Conservation (phyloP, 148 eudicot species). For the Hydrangea macrophylla region DNA sequence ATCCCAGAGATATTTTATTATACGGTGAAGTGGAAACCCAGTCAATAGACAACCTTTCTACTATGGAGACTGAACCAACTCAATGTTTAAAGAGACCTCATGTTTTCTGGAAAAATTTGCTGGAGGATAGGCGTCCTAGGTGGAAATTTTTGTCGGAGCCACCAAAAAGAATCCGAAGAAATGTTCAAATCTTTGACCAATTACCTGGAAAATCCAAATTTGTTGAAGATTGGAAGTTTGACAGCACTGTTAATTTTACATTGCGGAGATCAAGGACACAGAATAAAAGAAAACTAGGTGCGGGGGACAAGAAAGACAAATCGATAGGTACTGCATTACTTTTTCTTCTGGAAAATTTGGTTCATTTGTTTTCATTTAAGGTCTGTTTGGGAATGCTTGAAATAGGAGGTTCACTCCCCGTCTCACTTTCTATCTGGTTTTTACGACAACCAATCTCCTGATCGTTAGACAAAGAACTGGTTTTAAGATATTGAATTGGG, state of each 20-base stretch:
- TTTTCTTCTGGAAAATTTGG: too few relatives aligned
- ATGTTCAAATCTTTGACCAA: background rate
- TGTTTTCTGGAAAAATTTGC: slow-evolving; percentile 34
- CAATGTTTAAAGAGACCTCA: slow-evolving; percentile 13
- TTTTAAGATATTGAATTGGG: too few relatives aligned
- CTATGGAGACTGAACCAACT: too few relatives aligned
- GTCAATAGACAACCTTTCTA: slow-evolving; percentile 1
- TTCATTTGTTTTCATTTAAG: too few relatives aligned
- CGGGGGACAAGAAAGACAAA: slow-evolving; percentile 5
- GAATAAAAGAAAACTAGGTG: slow-evolving; percentile 14
- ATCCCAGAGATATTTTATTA: slow-evolving; percentile 16
- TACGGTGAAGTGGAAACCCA: slow-evolving; percentile 34
- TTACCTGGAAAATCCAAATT: slow-evolving; percentile 8
- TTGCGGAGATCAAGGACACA: background rate
- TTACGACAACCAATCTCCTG: too few relatives aligned
- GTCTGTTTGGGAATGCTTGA: too few relatives aligned
- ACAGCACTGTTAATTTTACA: background rate
- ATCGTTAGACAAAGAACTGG: too few relatives aligned
- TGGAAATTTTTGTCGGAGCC: slow-evolving; percentile 26
- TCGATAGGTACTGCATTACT: slow-evolving; percentile 15
- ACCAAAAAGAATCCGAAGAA: slow-evolving; percentile 11
- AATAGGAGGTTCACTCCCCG: too few relatives aligned
- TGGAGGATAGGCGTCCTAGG: slow-evolving; percentile 27
- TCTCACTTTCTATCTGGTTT: too few relatives aligned
- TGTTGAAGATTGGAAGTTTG: slow-evolving; percentile 1